phyloP scores from a whole-genome alignment of 2,329 filamentous ascomycete genomes.

The Aureobasidium musti region DNA sequence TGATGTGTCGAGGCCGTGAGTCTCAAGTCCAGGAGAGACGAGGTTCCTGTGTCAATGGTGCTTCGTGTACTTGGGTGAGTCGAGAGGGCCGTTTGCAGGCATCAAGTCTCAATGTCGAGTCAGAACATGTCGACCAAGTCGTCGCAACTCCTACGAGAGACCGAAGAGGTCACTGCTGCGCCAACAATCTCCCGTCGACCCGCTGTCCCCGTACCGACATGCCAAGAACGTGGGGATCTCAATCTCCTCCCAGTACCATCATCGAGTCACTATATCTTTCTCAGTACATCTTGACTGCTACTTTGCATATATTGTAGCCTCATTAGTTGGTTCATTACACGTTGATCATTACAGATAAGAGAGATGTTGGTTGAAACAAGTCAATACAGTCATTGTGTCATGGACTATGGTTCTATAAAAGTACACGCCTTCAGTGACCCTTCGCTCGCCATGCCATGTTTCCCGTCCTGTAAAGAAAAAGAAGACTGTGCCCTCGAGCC shows the following conservation, averaged over 20 bases:
- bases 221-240: constrained; percentile 20
- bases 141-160: background rate
- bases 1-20: background rate
- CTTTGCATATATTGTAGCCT: background rate
- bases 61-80: background rate
- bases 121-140: constrained; percentile 15
- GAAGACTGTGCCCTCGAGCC: constrained; percentile 3
- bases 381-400: constrained; percentile 2
- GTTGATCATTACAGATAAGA: background rate
- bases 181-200: constrained; percentile 7
- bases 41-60: background rate
- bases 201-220: background rate
- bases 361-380: background rate
- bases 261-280: background rate
- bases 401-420: constrained; percentile 18
- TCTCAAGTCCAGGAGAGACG: background rate
- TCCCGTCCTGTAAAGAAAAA: constrained; percentile 7
- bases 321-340: background rate
- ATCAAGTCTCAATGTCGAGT: constrained; percentile 6
- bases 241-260: background rate
- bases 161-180: background rate
- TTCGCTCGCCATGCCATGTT: constrained; percentile 4
- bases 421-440: constrained; percentile 12
- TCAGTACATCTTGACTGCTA: background rate
- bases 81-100: background rate